A percentile compares a stretch with the other conserved stretches of the same genome.
phyloP scores from a whole-genome alignment of 805 yeast genomes.

The Schizosaccharomyces cryophilus region DNA sequence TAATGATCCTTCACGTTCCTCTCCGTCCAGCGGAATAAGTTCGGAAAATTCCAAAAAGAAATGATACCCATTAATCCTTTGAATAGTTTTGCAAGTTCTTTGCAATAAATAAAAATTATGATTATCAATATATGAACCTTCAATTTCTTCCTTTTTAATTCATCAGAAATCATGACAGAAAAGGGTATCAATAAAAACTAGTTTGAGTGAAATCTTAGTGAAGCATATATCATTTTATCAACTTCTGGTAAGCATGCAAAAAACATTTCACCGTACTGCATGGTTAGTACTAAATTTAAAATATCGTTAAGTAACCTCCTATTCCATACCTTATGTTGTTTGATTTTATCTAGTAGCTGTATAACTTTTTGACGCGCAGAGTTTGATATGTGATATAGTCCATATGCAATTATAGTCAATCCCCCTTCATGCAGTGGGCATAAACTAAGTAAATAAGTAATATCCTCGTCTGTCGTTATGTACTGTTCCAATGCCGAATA shows the following conservation, averaged over 20 bases:
- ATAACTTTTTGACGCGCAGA: neutral
- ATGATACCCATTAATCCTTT: too few species aligned
- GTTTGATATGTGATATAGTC: neutral
- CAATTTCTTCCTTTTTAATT: too few species aligned
- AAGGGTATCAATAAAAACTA: too few species aligned
- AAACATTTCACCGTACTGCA: neutral
- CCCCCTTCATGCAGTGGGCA: neutral
- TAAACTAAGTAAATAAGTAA: neutral
- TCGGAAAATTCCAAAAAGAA: too few species aligned
- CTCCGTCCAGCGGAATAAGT: neutral
- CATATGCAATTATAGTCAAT: neutral
- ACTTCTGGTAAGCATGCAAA: neutral
- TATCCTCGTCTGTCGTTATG: neutral
- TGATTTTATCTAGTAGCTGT: neutral
- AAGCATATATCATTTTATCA: too few species aligned
- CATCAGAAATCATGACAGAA: too few species aligned
- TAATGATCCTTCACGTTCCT: conserved; percentile 11
- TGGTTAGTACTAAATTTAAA: too few species aligned
- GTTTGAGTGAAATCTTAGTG: too few species aligned
- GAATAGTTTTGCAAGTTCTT: too few species aligned
- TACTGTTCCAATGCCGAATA: neutral
- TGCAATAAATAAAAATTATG: too few species aligned
- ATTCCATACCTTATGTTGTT: neutral
- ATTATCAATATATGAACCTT: too few species aligned
- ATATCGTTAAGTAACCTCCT: too few species aligned